Base-by-base conservation (phyloP, 2,329 filamentous ascomycete species). In the Trichoderma semiorbis region DNA sequence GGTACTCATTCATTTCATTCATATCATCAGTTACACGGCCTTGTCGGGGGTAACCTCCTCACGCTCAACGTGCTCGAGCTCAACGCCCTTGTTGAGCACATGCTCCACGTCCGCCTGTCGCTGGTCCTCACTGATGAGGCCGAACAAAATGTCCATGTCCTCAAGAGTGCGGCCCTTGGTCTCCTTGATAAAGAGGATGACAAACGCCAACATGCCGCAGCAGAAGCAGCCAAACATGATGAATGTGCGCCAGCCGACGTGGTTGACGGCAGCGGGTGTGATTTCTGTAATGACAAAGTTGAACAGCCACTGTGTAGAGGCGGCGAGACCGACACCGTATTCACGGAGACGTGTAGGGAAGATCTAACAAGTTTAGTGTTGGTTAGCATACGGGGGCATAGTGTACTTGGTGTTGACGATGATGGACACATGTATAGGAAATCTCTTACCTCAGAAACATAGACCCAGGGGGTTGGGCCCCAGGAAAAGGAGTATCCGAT, bases 301-400 rank as follows among this genome's bases (percentile, higher is more conserved):
- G 79, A 92, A 91, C 4, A 92, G 77, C 89, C 89, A 91, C 76
- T 92, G 89, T 0, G 87, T 90, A 1, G 88, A 86, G 2, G 90
- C 89, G 0, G 86, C 90, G 58, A 91, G 83, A 1, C 88, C 85
- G 7, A 92, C 89, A 75, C 73, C 73, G 47, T 74, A 74, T 11
- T 72, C 70, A 18, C 74, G 74, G 18, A 74, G 61, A 3, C 73
- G 69, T 16, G 72, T 71, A 10, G 73, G 73, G 65, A 74, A 74
- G 12, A 76, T 74, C 68, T 28, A 16, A 5, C 3, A 28, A 8
- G 5, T 18, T 28, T 4, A 60, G 21, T 53, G 11, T 34, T 12
- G 26, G 68, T 70, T 14, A 69, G 67, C 57, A 62, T 14, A 39
- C 18, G n/a, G 18, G 7, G 39, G 8, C 5, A 47, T n/a, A 16